Evolutionary conservation across 768 basidiomycete genomes (phyloP).

Genomic region (Naganishia vaughanmartiniae): DNA sequence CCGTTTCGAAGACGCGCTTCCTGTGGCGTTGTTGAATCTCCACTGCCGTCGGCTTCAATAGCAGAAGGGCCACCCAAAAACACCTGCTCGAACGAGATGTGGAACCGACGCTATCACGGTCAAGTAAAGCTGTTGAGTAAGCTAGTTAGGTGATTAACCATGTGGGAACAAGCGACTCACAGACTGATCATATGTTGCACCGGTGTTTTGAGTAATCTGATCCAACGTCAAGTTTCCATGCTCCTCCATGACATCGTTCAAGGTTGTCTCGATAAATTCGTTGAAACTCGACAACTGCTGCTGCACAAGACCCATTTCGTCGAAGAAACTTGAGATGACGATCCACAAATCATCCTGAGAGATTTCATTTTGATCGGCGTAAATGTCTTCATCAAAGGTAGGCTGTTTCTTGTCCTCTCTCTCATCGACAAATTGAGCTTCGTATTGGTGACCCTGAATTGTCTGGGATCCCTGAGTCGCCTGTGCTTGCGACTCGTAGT

Average conservation of each 20-base stretch:
- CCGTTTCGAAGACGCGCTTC: constrained; percentile 91
- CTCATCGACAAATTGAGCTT: not conserved
- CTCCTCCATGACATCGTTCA: constrained; percentile 99
- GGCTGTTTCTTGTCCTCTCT: constrained; percentile 23
- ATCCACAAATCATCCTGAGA: constrained; percentile 51
- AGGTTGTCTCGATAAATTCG: constrained; percentile 97
- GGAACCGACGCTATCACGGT: constrained; percentile 72
- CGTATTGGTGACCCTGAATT: not conserved
- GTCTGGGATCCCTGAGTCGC: not conserved
- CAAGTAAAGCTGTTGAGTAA: not conserved
- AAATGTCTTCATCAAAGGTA: constrained; percentile 13
- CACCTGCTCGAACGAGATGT: constrained; percentile 96
- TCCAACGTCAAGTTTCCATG: constrained; percentile 91
- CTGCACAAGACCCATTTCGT: constrained; percentile 92
- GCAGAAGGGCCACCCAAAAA: constrained; percentile 92
- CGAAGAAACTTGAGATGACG: constrained; percentile 95
- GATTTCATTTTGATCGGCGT: constrained; percentile 17
- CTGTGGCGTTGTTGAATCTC: constrained; percentile 91
- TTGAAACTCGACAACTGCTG: constrained; percentile 98
- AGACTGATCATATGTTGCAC: constrained; percentile 62
- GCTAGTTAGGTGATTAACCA: not conserved
- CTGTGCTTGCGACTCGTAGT: constrained; percentile 4
- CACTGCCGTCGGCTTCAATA: constrained; percentile 85
- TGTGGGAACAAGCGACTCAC: constrained; percentile 38
- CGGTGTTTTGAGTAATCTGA: constrained; percentile 93